Evolutionary conservation across 78 protist genomes (phyloP).

Genomic region (Thecamonas trahens): DNA sequence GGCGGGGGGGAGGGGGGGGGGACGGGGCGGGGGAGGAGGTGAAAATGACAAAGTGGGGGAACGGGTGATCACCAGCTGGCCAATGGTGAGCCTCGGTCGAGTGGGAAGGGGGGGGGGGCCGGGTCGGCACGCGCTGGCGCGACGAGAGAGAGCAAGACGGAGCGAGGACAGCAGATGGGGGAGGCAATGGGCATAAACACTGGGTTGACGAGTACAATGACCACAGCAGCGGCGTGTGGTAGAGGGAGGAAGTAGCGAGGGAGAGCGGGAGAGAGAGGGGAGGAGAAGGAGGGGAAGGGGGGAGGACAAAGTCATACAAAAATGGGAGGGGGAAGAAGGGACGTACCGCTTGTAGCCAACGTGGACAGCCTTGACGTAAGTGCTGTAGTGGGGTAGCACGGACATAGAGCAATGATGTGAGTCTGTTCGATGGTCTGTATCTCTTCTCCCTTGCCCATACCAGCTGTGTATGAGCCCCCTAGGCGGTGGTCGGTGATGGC

Average conservation of each 20-base stretch:
- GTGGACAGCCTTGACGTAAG: constrained; percentile 53
- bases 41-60: too few relatives aligned
- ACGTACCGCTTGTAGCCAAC: constrained; percentile 60
- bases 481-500: too few relatives aligned
- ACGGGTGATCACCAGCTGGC: too few relatives aligned
- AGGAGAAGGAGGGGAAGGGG: neutral
- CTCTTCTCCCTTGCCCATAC: too few relatives aligned
- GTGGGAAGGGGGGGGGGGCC: too few relatives aligned
- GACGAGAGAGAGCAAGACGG: too few relatives aligned
- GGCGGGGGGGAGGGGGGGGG: neutral
- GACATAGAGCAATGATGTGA: neutral
- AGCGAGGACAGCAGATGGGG: neutral
- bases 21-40: neutral
- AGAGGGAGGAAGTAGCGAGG: neutral
- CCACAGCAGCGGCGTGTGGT: neutral
- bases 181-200: neutral
- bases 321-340: too few relatives aligned
- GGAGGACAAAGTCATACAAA: neutral
- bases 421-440: too few relatives aligned
- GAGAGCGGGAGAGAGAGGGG: too few relatives aligned
- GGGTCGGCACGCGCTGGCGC: too few relatives aligned
- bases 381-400: neutral
- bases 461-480: too few relatives aligned
- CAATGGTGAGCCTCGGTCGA: too few relatives aligned
- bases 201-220: neutral